Evolutionary conservation across 2,329 filamentous ascomycete species (phyloP).

Genomic region (Colletotrichum filicis): DNA sequence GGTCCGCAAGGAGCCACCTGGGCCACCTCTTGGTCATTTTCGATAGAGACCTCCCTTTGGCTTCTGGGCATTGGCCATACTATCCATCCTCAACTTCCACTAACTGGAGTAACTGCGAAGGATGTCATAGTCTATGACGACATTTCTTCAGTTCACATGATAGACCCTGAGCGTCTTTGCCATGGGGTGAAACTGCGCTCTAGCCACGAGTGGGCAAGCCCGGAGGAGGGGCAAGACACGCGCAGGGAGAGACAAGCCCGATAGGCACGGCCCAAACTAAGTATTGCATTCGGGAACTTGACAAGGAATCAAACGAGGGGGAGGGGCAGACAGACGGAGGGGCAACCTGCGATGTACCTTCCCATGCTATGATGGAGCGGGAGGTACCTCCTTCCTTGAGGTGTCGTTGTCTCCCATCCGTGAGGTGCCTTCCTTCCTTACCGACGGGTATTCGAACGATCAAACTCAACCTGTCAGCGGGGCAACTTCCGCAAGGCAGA

Average conservation of each 20-base stretch:
- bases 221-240: constrained; percentile 11
- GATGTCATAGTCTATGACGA: constrained; percentile 30
- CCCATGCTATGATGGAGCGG: background rate
- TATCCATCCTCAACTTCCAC: background rate
- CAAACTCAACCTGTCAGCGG: constrained; percentile 9
- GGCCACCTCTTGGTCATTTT: constrained; percentile 13
- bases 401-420: background rate
- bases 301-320: constrained; percentile 23
- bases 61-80: constrained; percentile 4
- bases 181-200: constrained; percentile 34
- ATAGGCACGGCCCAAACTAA: constrained; percentile 4
- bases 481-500: constrained; percentile 26
- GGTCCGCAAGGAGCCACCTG: constrained; percentile 17
- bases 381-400: background rate
- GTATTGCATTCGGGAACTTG: background rate
- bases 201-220: constrained; percentile 23
- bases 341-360: background rate
- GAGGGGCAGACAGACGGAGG: constrained; percentile 4
- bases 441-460: background rate
- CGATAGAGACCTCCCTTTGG: constrained; percentile 18
- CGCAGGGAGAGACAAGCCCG: constrained; percentile 21
- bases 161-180: constrained; percentile 34
- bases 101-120: constrained; percentile 12
- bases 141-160: constrained; percentile 35
- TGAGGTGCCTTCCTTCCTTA: too few species aligned